Percentiles rank a stretch among this genome's conserved stretches.
phyloP scores from a whole-genome alignment of 768 basidiomycete species.

The Dacryopinax spathularia region DNA sequence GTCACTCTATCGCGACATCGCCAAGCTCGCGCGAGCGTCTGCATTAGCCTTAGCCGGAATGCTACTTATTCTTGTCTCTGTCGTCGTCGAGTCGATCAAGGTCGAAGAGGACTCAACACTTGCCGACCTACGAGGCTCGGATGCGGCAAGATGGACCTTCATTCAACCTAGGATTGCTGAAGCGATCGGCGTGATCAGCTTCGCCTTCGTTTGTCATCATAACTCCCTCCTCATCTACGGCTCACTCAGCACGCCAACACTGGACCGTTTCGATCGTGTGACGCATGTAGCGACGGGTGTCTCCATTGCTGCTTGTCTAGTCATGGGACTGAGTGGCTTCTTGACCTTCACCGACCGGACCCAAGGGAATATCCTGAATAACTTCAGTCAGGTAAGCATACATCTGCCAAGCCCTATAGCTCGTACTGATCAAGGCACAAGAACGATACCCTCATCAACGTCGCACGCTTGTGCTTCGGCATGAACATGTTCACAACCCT shows the following conservation, averaged over 20 bases:
- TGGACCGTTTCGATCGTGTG: constrained; percentile 84
- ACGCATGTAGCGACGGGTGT: constrained; percentile 82
- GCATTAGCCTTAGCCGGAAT: constrained; percentile 84
- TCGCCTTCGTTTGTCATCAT: constrained; percentile 95
- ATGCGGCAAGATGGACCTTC: constrained; percentile 56
- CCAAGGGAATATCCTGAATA: constrained; percentile 92
- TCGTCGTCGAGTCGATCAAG: constrained; percentile 68
- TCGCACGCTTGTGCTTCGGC: constrained; percentile 88
- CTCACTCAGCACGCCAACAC: constrained; percentile 77
- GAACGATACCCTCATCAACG: constrained; percentile 80
- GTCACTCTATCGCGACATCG: constrained; percentile 91
- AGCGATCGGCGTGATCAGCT: constrained; percentile 94
- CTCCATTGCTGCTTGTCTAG: constrained; percentile 70
- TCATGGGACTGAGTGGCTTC: constrained; percentile 76
- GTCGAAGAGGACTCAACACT: constrained; percentile 28
- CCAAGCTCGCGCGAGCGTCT: constrained; percentile 87
- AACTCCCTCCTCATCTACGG: constrained; percentile 96
- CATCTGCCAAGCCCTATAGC: not conserved
- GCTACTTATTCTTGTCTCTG: constrained; percentile 78
- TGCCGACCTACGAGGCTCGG: constrained; percentile 60
- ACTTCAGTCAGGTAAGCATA: constrained; percentile 64
- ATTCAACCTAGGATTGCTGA: constrained; percentile 74
- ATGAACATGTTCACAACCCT: constrained; percentile 97
- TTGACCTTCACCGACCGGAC: constrained; percentile 82
- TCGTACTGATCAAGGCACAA: constrained; percentile 19